Evolutionary conservation across 2,329 filamentous ascomycete genomes (phyloP).

Genomic region (Aureobasidium sp.): DNA sequence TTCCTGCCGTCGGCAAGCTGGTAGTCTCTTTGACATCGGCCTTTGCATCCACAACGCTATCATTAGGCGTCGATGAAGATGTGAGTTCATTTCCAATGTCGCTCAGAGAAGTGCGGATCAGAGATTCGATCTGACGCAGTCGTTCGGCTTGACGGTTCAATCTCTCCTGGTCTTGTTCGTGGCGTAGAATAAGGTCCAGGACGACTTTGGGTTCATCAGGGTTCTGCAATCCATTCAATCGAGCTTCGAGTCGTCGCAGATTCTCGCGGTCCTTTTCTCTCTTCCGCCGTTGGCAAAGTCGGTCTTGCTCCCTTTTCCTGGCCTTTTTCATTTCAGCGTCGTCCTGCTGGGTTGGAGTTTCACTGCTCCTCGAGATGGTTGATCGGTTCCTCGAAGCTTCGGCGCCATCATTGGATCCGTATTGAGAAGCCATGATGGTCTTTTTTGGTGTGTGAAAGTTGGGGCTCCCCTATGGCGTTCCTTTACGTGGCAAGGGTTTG

Average conservation of each 20-base stretch:
- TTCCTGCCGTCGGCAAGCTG: background rate
- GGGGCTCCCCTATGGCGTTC: background rate
- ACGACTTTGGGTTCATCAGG: constrained; percentile 11
- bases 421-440: constrained; percentile 4
- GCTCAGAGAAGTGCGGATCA: background rate
- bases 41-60: constrained; percentile 1
- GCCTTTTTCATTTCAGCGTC: constrained; percentile 12
- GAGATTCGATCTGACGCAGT: constrained; percentile 13
- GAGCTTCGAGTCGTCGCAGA: constrained; percentile 15
- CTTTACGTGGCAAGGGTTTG: background rate
- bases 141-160: constrained; percentile 10
- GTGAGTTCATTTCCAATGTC: background rate
- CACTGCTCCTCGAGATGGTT: constrained; percentile 6
- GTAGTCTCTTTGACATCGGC: background rate
- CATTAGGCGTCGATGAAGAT: background rate
- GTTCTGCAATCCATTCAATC: constrained; percentile 15
- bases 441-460: background rate
- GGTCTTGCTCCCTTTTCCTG: constrained; percentile 13
- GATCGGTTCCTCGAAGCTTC: background rate
- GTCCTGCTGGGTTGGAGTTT: constrained; percentile 9
- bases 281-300: constrained; percentile 14
- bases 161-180: constrained; percentile 15
- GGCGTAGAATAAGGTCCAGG: constrained; percentile 13
- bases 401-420: background rate
- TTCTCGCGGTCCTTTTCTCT: constrained; percentile 16